These are phyloP conservation scores for Nevesoporus exiguus DNA, from an alignment of 768 basidiomycete genomes.

Conservation along the genomic window DNA sequence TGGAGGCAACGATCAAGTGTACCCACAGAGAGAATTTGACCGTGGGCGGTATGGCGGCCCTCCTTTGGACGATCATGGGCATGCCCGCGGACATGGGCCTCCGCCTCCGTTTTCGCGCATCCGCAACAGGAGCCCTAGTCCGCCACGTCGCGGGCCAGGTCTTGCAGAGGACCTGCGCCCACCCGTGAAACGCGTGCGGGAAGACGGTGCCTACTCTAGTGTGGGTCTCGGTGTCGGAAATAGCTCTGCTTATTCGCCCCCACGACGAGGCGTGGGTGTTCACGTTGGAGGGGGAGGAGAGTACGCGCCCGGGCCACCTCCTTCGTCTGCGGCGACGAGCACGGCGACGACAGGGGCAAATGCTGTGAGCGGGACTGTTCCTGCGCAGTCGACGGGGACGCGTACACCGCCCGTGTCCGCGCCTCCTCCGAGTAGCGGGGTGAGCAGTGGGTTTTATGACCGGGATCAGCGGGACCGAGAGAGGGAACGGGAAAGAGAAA, in stretches of 20 bases:
- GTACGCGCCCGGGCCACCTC: constrained; percentile 21
- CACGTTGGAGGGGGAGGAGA: constrained; percentile 12
- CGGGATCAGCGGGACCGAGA: constrained; percentile 10
- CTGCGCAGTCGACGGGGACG: constrained; percentile 12
- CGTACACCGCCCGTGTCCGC: constrained; percentile 22
- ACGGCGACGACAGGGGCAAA: neutral
- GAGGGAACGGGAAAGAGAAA: constrained; percentile 1
- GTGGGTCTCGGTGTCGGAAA: neutral
- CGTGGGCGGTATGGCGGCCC: constrained; percentile 24
- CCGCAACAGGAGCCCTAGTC: constrained; percentile 45
- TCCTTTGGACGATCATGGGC: constrained; percentile 13
- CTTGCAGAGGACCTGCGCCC: constrained; percentile 40
- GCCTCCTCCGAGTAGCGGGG: constrained; percentile 24
- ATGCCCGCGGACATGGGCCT: constrained; percentile 12
- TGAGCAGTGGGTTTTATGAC: constrained; percentile 34
- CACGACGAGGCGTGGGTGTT: constrained; percentile 17
- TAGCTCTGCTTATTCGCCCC: constrained; percentile 29
- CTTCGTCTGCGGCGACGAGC: constrained; percentile 17
- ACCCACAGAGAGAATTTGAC: constrained; percentile 30
- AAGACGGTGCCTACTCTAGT: constrained; percentile 33
- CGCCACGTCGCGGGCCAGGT: constrained; percentile 30
- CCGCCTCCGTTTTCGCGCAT: constrained; percentile 35
- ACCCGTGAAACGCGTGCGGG: constrained; percentile 43
- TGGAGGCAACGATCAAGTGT: constrained; percentile 24
- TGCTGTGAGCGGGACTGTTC: neutral